phyloP scores from a whole-genome alignment of 352 stramenopile genomes.

The Globisporangium alternatum region DNA sequence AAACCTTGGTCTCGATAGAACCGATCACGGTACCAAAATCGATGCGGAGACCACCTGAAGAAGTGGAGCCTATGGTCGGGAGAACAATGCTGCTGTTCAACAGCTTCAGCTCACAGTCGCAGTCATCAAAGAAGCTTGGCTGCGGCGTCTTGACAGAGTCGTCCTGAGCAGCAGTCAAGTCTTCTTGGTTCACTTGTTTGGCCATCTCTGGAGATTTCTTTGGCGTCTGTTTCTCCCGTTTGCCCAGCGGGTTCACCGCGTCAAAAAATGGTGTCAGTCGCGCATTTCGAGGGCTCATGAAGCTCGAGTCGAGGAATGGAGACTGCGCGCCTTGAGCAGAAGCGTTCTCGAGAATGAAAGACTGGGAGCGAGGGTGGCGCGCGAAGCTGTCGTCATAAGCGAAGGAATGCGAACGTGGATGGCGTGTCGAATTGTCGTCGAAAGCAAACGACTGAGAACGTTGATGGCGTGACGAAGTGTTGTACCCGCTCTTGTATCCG shows the following conservation, averaged over 20 bases:
- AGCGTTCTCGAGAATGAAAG: constrained; percentile 17
- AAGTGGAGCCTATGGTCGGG: constrained; percentile 5
- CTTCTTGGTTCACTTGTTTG: not conserved
- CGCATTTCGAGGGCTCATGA: constrained; percentile 19
- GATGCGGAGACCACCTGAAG: constrained; percentile 12
- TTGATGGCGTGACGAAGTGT: not conserved
- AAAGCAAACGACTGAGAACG: constrained; percentile 15
- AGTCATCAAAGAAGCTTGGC: constrained; percentile 13
- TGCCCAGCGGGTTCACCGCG: constrained; percentile 39
- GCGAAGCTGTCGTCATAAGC: constrained; percentile 9
- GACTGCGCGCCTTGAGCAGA: constrained; percentile 12
- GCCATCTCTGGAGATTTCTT: not conserved
- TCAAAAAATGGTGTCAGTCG: constrained; percentile 66
- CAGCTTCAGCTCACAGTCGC: constrained; percentile 30
- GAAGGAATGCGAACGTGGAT: constrained; percentile 14
- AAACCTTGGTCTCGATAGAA: constrained; percentile 7
- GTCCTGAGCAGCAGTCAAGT: not conserved
- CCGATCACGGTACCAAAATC: constrained; percentile 16
- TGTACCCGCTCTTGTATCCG: constrained; percentile 4
- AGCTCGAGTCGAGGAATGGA: constrained; percentile 16
- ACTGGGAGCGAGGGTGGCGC: constrained; percentile 17
- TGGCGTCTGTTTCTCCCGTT: constrained; percentile 6
- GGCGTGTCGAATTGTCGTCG: not conserved
- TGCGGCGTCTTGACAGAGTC: not conserved
- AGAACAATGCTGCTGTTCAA: constrained; percentile 17